Evolutionary conservation across 257 asterid genomes (phyloP).

Genomic region (Petunia secreta): DNA sequence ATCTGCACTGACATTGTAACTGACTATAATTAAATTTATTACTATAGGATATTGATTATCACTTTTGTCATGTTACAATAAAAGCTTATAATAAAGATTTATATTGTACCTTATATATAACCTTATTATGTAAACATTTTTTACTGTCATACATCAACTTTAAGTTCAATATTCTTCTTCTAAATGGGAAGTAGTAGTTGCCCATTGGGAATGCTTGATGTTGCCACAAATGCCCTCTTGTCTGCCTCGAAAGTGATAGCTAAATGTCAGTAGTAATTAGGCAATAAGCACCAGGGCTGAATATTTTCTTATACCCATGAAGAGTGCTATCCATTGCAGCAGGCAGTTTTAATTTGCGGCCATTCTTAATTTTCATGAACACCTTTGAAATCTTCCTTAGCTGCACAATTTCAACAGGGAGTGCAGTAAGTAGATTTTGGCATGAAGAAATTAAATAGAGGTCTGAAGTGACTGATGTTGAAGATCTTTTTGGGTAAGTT

Average conservation of each 20-base stretch:
- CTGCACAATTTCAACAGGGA: background rate
- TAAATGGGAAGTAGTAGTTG: background rate
- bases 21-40: too few species aligned
- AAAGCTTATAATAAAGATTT: background rate
- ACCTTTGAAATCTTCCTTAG: background rate
- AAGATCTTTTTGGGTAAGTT: background rate
- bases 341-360: background rate
- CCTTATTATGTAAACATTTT: background rate
- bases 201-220: constrained; percentile 9
- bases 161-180: background rate
- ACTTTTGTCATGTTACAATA: background rate
- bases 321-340: background rate
- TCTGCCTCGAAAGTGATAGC: constrained; percentile 28
- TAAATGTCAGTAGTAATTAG: background rate
- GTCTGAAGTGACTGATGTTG: background rate
- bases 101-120: background rate
- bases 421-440: background rate
- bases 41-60: background rate
- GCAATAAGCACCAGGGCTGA: constrained; percentile 9
- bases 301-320: background rate
- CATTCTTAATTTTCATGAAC: constrained; percentile 5
- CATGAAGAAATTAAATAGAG: background rate
- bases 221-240: background rate
- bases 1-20: too few species aligned
- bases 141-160: background rate